phyloP scores from a whole-genome alignment of 2,329 filamentous ascomycete species.

The Elsinoe perseae region DNA sequence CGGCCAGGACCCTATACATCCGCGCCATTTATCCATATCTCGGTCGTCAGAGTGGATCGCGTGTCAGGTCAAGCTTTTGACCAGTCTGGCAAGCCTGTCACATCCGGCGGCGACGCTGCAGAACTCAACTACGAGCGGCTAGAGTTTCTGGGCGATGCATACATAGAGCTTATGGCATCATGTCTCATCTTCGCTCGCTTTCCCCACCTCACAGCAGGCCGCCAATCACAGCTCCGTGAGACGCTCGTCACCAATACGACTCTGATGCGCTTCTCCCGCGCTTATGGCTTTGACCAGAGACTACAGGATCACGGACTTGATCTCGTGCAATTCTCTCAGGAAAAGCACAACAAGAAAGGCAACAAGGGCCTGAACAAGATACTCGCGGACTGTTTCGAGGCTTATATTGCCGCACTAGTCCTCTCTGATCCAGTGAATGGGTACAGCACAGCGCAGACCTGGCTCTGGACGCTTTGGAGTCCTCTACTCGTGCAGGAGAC shows the following conservation, averaged over 20 bases:
- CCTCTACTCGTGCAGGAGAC: conserved; percentile 46
- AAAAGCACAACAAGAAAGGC: background rate
- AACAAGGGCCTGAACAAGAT: conserved; percentile 61
- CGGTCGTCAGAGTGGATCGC: conserved; percentile 22
- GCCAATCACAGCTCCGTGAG: conserved; percentile 69
- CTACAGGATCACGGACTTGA: conserved; percentile 45
- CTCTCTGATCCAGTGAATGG: conserved; percentile 59
- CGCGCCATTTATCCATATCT: conserved; percentile 30
- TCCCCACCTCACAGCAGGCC: conserved; percentile 55
- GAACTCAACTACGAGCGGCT: conserved; percentile 63
- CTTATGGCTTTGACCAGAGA: conserved; percentile 62
- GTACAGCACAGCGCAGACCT: conserved; percentile 53
- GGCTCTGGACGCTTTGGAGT: conserved; percentile 70
- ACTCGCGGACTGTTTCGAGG: conserved; percentile 81
- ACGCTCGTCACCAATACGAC: conserved; percentile 72
- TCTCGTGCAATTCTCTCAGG: conserved; percentile 23
- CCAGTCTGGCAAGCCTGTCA: background rate
- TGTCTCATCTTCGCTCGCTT: conserved; percentile 69
- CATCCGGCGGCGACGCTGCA: conserved; percentile 17
- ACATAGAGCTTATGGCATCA: conserved; percentile 69
- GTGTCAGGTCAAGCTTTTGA: conserved; percentile 19
- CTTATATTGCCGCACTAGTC: conserved; percentile 75
- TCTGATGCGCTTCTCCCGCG: conserved; percentile 58
- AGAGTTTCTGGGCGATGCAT: conserved; percentile 84
- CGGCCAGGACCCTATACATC: conserved; percentile 21